Base-by-base conservation (phyloP, 2,329 filamentous ascomycete species). In the Exophiala phaeomuriformis region DNA sequence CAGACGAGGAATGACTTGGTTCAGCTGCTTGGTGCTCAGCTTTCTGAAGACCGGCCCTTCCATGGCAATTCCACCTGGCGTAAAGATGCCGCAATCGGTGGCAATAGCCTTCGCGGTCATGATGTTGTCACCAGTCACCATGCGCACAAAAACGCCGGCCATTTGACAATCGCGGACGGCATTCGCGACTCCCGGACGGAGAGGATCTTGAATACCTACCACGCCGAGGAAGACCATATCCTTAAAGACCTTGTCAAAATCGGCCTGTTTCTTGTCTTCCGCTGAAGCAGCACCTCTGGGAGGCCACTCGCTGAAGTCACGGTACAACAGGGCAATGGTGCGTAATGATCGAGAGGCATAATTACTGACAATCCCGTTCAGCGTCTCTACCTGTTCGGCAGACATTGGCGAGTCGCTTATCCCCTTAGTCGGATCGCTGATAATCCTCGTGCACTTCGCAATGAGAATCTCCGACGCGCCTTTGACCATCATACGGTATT, bases 61-160 rank as follows among this genome's bases (percentile, higher is more conserved):
- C 77, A 91, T 85, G 33, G 89, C 80, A 52, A 88, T 66, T 45
- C 84, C 85, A 62, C 82, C 78, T 2, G 76, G 70, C 39, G 82
- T 81, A 52, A 87, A 76, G 55, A 91, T 90, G 39, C 86, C 86
- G 66, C 86, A 90, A 63, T 90, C 86, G 61, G 77, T 78, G 19
- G 87, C 87, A 63, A 91, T 91, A 27, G 87, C 85, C 66, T 86
- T 81, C 1, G 87, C 87, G 5, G 87, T 91, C 55, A 87, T 72
- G 61, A 85, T 82, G 71, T 91, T 90, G 71, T 91, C 87, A 59
- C 87, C 87, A 3, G 87, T 91, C 2, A 91, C 87, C 87, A 91
- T 91, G 64, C 87, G 85, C 12, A 90, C 86, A 56, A 85, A 79
- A 7, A 91, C 86, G 55, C 87, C 87, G 3, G 87, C 87, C 52